Evolutionary conservation across 371 early-diverging fungal species (phyloP).

Genomic region (Umbelopsis sp.): DNA sequence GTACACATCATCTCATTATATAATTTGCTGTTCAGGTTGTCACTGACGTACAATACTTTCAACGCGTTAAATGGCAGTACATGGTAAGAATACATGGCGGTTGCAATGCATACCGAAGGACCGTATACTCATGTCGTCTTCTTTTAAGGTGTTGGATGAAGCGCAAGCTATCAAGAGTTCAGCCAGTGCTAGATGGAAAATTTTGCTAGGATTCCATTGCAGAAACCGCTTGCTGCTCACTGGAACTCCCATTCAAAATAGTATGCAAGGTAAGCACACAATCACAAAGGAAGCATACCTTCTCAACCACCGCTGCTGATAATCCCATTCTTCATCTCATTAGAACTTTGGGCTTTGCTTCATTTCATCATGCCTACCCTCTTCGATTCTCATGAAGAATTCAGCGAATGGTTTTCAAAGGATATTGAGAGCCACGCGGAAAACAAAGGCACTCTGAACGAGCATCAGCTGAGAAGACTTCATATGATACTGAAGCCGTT

Average conservation of each 20-base stretch:
- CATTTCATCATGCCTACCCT: conserved; percentile 99
- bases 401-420: conserved; percentile 95
- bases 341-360: conserved; percentile 95
- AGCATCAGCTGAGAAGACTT: conserved; percentile 88
- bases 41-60: conserved; percentile 86
- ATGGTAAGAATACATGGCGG: conserved; percentile 58
- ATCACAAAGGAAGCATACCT: too few species aligned
- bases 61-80: conserved; percentile 96
- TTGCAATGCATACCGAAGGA: background rate
- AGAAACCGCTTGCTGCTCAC: conserved; percentile 93
- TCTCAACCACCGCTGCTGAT: too few species aligned
- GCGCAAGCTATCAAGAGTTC: conserved; percentile 98
- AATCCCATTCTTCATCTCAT: conserved; percentile 6
- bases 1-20: too few species aligned
- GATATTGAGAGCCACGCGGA: conserved; percentile 94
- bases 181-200: conserved; percentile 90
- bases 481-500: conserved; percentile 98
- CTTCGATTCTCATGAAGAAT: conserved; percentile 95
- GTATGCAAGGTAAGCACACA: conserved; percentile 69
- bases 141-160: conserved; percentile 83
- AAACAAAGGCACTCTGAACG: conserved; percentile 83
- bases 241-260: conserved; percentile 98
- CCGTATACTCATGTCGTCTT: background rate
- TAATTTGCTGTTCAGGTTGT: conserved; percentile 50
- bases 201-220: conserved; percentile 89